Evolutionary conservation across 257 asterid genomes (phyloP).

Genomic region (Fraxinus excelsior): DNA sequence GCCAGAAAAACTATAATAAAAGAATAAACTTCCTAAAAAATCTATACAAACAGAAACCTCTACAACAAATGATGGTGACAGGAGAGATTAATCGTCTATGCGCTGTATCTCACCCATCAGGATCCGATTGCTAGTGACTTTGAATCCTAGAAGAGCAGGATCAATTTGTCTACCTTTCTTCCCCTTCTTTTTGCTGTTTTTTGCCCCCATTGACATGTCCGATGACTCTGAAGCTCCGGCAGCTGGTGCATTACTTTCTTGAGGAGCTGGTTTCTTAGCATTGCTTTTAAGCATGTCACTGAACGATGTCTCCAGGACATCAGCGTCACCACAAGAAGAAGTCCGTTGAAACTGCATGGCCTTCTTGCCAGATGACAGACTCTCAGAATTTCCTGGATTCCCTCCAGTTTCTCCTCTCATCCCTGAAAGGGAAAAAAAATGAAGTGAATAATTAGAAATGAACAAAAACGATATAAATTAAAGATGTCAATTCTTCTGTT

Average conservation of each 20-base stretch:
- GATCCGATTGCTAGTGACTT: slow-evolving; percentile 94
- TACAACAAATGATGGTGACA: neutral
- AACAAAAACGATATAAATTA: neutral
- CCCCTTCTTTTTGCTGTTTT: slow-evolving; percentile 84
- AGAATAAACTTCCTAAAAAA: neutral
- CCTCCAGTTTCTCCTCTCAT: slow-evolving; percentile 49
- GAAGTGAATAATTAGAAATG: neutral
- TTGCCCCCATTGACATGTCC: slow-evolving; percentile 46
- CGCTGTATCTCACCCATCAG: slow-evolving; percentile 99
- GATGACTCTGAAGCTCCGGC: slow-evolving; percentile 35
- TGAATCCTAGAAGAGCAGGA: slow-evolving; percentile 97
- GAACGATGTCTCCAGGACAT: slow-evolving; percentile 80
- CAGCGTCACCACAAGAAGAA: slow-evolving; percentile 74
- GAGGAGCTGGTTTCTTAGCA: slow-evolving; percentile 57
- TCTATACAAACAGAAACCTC: neutral
- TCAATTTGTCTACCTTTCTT: slow-evolving; percentile 97
- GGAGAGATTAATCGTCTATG: slow-evolving; percentile 57
- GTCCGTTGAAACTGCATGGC: slow-evolving; percentile 70
- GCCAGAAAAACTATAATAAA: neutral
- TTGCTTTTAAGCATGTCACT: slow-evolving; percentile 96
- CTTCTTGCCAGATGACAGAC: slow-evolving; percentile 44
- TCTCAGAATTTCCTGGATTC: slow-evolving; percentile 45
- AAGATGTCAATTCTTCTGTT: neutral
- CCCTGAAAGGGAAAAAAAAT: slow-evolving; percentile 34
- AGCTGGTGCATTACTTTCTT: slow-evolving; percentile 42